phyloP scores from a whole-genome alignment of 164 flowering plant genomes.

The Piper betle region DNA sequence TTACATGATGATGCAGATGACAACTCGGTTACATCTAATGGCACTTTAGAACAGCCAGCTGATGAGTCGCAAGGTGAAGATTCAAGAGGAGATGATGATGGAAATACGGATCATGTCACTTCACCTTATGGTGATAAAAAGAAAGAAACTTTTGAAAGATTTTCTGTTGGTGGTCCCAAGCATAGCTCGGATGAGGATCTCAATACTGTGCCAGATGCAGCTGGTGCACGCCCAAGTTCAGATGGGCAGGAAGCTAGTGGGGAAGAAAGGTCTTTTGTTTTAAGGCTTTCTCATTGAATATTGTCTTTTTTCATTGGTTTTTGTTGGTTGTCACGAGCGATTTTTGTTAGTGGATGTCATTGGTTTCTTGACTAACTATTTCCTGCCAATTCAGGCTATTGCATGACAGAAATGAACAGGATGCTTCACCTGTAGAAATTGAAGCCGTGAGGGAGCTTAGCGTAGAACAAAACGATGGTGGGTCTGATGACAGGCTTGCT shows the following conservation, averaged over 20 bases:
- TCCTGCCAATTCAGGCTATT: not conserved
- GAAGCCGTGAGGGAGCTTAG: slow-evolving; percentile 33
- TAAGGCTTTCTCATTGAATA: not conserved
- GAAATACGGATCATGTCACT: slow-evolving; percentile 23
- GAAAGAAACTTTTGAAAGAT: slow-evolving; percentile 20
- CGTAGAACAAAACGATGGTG: slow-evolving; percentile 27
- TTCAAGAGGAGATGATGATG: slow-evolving; percentile 24
- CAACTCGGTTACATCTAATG: slow-evolving; percentile 43
- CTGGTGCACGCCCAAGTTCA: slow-evolving; percentile 23
- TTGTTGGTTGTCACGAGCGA: no score
- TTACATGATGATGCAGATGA: slow-evolving; percentile 57
- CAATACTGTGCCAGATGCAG: slow-evolving; percentile 17
- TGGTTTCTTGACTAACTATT: not conserved
- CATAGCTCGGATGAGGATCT: slow-evolving; percentile 2
- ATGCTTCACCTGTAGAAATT: slow-evolving; percentile 25
- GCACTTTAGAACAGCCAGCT: slow-evolving; percentile 24
- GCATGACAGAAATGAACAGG: slow-evolving; percentile 1
- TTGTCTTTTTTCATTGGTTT: not conserved
- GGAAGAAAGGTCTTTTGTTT: slow-evolving; percentile 40
- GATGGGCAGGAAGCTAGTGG: slow-evolving; percentile 23
- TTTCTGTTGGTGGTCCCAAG: slow-evolving; percentile 16
- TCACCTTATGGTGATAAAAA: slow-evolving; percentile 23
- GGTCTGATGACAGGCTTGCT: slow-evolving; percentile 18
- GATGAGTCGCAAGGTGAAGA: slow-evolving; percentile 29
- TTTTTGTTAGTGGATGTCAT: not conserved